Conservation (phyloP, 371 early-diverging fungal species). For the Zopfochytrium polystomum region DNA sequence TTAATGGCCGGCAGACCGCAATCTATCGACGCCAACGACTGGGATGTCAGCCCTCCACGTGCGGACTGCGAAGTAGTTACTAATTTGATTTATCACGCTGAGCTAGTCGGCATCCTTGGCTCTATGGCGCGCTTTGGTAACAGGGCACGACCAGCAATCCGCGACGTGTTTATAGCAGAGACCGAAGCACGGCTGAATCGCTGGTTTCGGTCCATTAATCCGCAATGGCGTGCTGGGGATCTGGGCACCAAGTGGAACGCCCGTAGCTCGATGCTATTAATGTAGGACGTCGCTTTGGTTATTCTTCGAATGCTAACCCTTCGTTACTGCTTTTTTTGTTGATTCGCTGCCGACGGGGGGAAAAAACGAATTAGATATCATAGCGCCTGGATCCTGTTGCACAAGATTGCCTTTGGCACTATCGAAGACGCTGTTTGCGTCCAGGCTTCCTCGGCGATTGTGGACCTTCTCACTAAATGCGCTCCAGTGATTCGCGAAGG, state of each 20-base stretch:
- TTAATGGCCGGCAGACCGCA: conserved; percentile 23
- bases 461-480: conserved; percentile 10
- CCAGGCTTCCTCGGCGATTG: conserved; percentile 6
- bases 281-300: background rate
- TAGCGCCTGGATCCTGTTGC: conserved; percentile 22
- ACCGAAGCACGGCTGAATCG: background rate
- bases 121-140: conserved; percentile 19
- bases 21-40: conserved; percentile 20
- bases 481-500: conserved; percentile 7
- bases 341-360: too few relatives aligned
- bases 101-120: conserved; percentile 16
- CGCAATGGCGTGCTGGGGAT: background rate
- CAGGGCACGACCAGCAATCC: conserved; percentile 13
- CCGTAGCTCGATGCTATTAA: conserved; percentile 6
- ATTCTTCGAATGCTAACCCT: background rate
- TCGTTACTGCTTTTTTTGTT: too few relatives aligned
- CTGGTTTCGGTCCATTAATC: conserved; percentile 8
- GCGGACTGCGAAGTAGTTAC: conserved; percentile 4
- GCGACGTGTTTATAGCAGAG: conserved; percentile 1
- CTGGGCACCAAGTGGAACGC: conserved; percentile 10
- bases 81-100: conserved; percentile 13
- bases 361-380: conserved; percentile 10
- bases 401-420: conserved; percentile 11
- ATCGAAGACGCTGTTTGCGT: conserved; percentile 16
- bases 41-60: conserved; percentile 19